phyloP scores from a whole-genome alignment of 352 stramenopile genomes.

The Thalassiosira exigua region DNA sequence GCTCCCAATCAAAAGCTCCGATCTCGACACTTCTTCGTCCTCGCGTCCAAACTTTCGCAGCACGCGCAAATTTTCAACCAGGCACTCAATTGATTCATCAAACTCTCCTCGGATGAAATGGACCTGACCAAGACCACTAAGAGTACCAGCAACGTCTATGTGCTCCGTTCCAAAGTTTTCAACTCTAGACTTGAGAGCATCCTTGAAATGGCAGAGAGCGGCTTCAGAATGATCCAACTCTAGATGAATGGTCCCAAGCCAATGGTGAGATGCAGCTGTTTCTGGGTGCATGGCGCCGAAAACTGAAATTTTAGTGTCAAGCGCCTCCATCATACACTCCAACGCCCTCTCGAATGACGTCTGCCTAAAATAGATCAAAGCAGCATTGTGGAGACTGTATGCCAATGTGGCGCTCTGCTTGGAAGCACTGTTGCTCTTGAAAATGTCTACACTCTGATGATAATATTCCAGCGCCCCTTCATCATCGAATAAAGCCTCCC shows the following conservation, averaged over 20 bases:
- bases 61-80: conserved; percentile 67
- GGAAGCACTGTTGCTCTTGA: conserved; percentile 35
- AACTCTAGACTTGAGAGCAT: conserved; percentile 56
- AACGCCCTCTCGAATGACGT: conserved; percentile 47
- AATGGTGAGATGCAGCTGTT: conserved; percentile 64
- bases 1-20: conserved; percentile 58
- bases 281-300: conserved; percentile 56
- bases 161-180: conserved; percentile 62
- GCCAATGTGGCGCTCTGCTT: conserved; percentile 49
- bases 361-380: conserved; percentile 49
- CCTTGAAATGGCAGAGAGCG: conserved; percentile 62
- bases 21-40: conserved; percentile 47
- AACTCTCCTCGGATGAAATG: conserved; percentile 62
- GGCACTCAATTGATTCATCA: conserved; percentile 58
- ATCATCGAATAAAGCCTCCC: conserved; percentile 54
- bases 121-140: conserved; percentile 54
- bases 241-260: conserved; percentile 63
- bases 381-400: conserved; percentile 60
- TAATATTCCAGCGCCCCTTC: conserved; percentile 52
- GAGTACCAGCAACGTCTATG: conserved; percentile 55
- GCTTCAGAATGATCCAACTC: conserved; percentile 54
- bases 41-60: conserved; percentile 41
- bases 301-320: conserved; percentile 44
- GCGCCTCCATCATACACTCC: conserved; percentile 61
- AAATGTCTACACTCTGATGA: conserved; percentile 52